Evolutionary conservation across 129 eudicot genomes (phyloP).

Genomic region (Dittrichia graveolens): DNA sequence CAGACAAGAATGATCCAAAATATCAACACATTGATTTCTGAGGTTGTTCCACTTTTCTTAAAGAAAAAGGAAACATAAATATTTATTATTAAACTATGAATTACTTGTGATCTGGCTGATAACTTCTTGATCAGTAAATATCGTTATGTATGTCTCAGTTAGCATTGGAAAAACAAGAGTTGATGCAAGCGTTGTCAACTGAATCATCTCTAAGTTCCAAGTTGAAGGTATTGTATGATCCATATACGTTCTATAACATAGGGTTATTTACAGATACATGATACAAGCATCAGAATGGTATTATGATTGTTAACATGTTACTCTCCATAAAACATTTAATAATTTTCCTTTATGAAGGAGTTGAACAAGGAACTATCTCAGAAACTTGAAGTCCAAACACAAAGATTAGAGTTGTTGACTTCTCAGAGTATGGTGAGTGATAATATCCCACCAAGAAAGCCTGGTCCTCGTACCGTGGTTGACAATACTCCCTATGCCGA

Average conservation of each 20-base stretch:
- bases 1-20: slow-evolving; percentile 75
- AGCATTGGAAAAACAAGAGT: slow-evolving; percentile 78
- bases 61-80: neutral
- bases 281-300: neutral
- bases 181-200: slow-evolving; percentile 64
- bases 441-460: slow-evolving; percentile 48
- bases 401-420: slow-evolving; percentile 89
- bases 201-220: slow-evolving; percentile 72
- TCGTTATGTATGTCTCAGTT: slow-evolving; percentile 42
- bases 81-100: neutral
- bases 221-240: slow-evolving; percentile 62
- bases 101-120: neutral
- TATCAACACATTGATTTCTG: slow-evolving; percentile 73
- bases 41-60: slow-evolving; percentile 46
- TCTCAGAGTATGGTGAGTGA: slow-evolving; percentile 83
- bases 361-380: slow-evolving; percentile 82
- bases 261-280: too few species aligned
- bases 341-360: slow-evolving; percentile 48
- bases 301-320: neutral
- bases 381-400: slow-evolving; percentile 96
- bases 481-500: slow-evolving; percentile 77
- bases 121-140: too few species aligned
- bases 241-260: neutral
- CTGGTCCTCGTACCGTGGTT: slow-evolving; percentile 43
- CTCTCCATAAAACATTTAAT: neutral